Conservation (phyloP, 768 basidiomycete genomes). For the Boletellus emodensis region DNA sequence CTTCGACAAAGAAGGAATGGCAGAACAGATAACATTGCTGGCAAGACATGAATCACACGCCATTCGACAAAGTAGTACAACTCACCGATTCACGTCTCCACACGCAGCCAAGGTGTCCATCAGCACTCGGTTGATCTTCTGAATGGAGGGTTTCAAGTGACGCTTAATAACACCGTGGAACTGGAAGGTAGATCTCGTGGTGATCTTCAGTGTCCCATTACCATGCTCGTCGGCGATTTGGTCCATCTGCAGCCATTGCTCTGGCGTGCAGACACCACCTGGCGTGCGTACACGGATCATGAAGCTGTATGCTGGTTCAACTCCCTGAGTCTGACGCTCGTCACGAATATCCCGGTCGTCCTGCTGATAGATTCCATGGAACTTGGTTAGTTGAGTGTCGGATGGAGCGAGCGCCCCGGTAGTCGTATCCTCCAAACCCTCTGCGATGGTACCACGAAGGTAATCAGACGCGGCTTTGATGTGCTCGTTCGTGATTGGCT, state of each 20-base stretch:
- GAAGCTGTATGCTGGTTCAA: slow-evolving; percentile 94
- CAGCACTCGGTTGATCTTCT: slow-evolving; percentile 86
- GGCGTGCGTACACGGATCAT: slow-evolving; percentile 99
- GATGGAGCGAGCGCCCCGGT: slow-evolving; percentile 90
- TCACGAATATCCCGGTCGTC: slow-evolving; percentile 99
- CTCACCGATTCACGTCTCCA: slow-evolving; percentile 92
- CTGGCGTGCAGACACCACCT: slow-evolving; percentile 87
- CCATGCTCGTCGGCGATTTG: slow-evolving; percentile 96
- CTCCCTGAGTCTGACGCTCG: slow-evolving; percentile 86
- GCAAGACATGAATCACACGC: slow-evolving; percentile 5
- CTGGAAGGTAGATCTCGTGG: slow-evolving; percentile 97
- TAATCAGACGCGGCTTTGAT: slow-evolving; percentile 96
- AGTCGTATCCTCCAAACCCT: slow-evolving; percentile 79
- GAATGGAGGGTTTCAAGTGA: slow-evolving; percentile 94
- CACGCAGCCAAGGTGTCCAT: slow-evolving; percentile 97
- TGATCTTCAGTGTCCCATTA: slow-evolving; percentile 92
- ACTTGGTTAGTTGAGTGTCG: slow-evolving; percentile 95
- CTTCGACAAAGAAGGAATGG: slow-evolving; percentile 85
- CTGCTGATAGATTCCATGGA: slow-evolving; percentile 95
- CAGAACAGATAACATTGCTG: slow-evolving; percentile 88
- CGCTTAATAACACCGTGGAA: slow-evolving; percentile 99
- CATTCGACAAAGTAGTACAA: not conserved
- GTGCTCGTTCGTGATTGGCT: slow-evolving; percentile 98
- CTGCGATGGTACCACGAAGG: slow-evolving; percentile 90
- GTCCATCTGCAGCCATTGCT: slow-evolving; percentile 95